Evolutionary conservation across 2,329 filamentous ascomycete species (phyloP), one percentile per base, ranked within the genome.

Genomic region (Aspergillus fijiensis): DNA sequence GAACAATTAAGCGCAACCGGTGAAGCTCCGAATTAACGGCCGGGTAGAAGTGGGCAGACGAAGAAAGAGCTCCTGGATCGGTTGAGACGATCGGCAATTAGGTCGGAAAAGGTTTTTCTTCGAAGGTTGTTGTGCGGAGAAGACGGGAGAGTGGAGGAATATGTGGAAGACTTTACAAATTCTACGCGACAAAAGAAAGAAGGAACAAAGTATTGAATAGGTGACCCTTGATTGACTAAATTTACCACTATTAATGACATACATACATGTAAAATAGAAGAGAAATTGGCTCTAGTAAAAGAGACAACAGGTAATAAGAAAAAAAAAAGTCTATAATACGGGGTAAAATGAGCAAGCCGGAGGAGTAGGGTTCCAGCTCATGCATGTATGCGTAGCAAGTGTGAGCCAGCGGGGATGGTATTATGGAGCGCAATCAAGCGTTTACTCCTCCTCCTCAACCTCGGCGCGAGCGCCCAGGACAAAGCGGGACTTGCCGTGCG

Each of bases 361-460:
- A 42, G 48, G 21, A 12, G 27, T 29, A 29, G 27, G 27, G 11
- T 54, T 33, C 65, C 70, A 69, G 65, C 68, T 65, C 62, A 72
- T 69, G 66, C 63, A 71, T 69, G 64, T 67, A 68, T 70, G 67
- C 60, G 61, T 62, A 70, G 61, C 63, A 70, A 71, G 70, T 71
- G 71, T 69, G 73, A 74, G 71, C 72, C 71, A 74, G 71, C 71
- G 67, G 42, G 66, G 62, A 65, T 59, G 65, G 65, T 63, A 65
- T 63, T 63, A 60, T 61, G 60, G 65, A 69, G 66, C 54, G 66
- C 58, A 62, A 59, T 61, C 52, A 69, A 61, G 54, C 61, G 60
- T 72, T 70, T 76, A 80, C 68, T 80, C 77, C 61, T 80, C 78
- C 65, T 80, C 78, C 53, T 78, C 74, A 29, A 75, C 75, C 63